phyloP scores from a whole-genome alignment of 176 grass and related monocot species.

The Metroxylon sagu region DNA sequence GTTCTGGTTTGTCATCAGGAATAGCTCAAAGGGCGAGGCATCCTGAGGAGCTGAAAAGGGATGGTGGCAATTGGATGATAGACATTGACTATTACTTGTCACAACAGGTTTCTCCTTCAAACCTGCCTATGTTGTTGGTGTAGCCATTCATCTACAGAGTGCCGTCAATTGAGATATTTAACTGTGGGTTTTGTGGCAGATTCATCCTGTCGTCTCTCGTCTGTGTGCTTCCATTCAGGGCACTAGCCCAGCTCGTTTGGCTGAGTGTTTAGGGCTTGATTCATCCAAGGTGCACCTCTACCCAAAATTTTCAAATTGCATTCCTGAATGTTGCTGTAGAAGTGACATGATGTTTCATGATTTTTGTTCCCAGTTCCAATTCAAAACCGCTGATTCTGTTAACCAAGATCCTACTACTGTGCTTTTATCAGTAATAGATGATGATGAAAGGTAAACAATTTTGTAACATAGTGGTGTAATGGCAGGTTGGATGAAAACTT shows the following conservation, averaged over 20 bases:
- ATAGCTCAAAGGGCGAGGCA: conserved; percentile 96
- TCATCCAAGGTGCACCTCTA: conserved; percentile 58
- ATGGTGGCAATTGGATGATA: conserved; percentile 67
- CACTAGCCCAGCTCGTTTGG: conserved; percentile 85
- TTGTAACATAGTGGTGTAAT: background rate
- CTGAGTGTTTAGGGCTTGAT: conserved; percentile 97
- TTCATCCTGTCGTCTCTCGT: conserved; percentile 95
- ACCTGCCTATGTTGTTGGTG: no score
- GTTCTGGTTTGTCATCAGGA: conserved; percentile 44
- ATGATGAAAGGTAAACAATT: conserved; percentile 59
- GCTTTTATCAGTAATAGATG: conserved; percentile 66
- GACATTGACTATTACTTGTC: conserved; percentile 94
- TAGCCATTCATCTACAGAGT: conserved; percentile 6
- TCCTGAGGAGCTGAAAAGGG: conserved; percentile 81
- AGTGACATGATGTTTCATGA: background rate
- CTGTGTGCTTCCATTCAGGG: conserved; percentile 97
- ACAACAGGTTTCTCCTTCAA: conserved; percentile 58
- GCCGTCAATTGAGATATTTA: conserved; percentile 2
- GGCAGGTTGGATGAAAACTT: background rate
- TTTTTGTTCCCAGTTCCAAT: conserved; percentile 59
- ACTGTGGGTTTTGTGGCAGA: conserved; percentile 50
- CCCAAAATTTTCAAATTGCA: background rate
- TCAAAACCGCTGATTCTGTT: conserved; percentile 37
- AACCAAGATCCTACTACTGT: conserved; percentile 60
- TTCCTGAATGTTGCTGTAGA: no score